Evolutionary conservation across 176 grass and related monocot genomes (phyloP).

Genomic region (Oryza meridionalis): DNA sequence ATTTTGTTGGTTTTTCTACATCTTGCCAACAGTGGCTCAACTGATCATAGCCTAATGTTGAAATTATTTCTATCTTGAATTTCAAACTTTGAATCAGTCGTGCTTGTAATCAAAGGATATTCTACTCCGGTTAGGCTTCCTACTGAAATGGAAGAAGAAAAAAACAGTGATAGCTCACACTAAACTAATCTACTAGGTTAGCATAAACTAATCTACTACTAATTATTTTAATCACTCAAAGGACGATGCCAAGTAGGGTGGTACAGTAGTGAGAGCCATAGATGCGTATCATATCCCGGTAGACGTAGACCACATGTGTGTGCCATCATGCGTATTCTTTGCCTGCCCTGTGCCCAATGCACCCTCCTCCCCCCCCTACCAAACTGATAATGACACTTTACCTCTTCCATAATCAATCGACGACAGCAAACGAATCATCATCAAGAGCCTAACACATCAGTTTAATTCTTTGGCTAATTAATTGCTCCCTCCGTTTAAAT

Average conservation of each 20-base stretch:
- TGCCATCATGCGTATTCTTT: background rate
- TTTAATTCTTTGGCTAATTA: background rate
- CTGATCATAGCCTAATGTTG: no score
- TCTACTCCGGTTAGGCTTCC: background rate
- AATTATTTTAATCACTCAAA: slow-evolving; percentile 1
- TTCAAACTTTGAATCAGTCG: background rate
- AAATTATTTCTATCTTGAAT: background rate
- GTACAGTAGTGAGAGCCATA: slow-evolving; percentile 5
- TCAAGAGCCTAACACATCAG: background rate
- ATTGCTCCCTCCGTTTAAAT: no score
- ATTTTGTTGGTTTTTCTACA: no score
- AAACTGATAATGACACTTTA: slow-evolving; percentile 36
- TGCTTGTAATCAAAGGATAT: background rate
- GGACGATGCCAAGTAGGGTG: slow-evolving; percentile 29
- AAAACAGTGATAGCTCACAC: background rate
- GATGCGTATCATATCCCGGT: slow-evolving; percentile 41
- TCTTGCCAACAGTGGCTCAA: no score
- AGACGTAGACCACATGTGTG: slow-evolving; percentile 27
- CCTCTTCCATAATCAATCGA: slow-evolving; percentile 17
- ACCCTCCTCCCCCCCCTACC: background rate
- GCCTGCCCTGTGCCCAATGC: background rate
- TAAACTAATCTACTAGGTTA: slow-evolving; percentile 13
- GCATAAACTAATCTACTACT: slow-evolving; percentile 19
- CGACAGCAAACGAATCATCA: background rate
- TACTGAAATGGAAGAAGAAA: background rate